phyloP scores from a whole-genome alignment of 176 grass and related monocot genomes.

The Canna indica region DNA sequence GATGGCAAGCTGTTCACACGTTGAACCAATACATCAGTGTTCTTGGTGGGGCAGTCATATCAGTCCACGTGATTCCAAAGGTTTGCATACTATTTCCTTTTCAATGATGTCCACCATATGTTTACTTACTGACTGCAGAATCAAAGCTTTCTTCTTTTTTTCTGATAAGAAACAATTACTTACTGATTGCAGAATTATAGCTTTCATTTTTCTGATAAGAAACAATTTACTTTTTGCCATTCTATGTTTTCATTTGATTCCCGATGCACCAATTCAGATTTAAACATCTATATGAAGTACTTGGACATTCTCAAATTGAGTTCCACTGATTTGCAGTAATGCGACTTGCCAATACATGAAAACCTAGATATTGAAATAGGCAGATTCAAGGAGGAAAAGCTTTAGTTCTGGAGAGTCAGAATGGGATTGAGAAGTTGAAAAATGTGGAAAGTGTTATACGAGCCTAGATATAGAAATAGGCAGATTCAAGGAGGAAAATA shows the following conservation, averaged over 20 bases:
- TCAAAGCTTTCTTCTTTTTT: no score
- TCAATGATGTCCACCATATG: neutral
- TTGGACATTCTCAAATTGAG: no score
- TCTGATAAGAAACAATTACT: no score
- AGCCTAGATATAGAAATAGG: constrained; percentile 42
- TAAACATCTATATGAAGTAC: no score
- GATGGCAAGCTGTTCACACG: constrained; percentile 25
- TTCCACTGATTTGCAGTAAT: no score
- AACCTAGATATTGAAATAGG: no score
- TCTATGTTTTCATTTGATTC: neutral
- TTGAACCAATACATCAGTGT: constrained; percentile 14
- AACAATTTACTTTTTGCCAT: no score
- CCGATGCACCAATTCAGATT: no score
- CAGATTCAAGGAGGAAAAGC: constrained; percentile 31
- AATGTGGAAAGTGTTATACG: constrained; percentile 32
- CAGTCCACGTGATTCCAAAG: constrained; percentile 80
- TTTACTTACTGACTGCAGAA: no score
- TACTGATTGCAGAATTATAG: no score
- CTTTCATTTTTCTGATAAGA: no score
- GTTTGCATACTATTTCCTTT: constrained; percentile 26
- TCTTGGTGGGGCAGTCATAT: constrained; percentile 88
- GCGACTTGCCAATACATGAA: no score
- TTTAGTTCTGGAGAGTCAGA: constrained; percentile 38
- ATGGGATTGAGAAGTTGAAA: constrained; percentile 36
- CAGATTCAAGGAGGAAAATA: constrained; percentile 54